Evolutionary conservation across 768 basidiomycete genomes (phyloP), one percentile per base, ranked within the genome.

Genomic region (Collybiopsis confluens): DNA sequence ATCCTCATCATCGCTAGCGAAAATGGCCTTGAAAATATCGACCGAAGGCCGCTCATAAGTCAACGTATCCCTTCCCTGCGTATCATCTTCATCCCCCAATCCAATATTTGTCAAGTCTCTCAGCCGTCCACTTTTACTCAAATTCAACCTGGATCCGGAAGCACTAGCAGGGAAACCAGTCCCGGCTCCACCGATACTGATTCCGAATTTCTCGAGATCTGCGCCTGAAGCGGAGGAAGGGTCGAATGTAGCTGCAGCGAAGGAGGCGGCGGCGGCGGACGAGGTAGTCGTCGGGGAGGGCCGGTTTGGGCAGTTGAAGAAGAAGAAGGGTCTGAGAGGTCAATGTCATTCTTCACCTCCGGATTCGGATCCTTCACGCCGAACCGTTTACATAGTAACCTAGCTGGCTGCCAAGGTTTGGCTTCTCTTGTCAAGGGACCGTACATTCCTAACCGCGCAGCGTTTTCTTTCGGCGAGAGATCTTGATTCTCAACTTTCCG

Each of bases 21-120:
- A 99, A 56, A 99, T 98, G 2, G 96, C 94, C 66, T 96, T 97
- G 77, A 98, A 99, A 41, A 98, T 83, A 63, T 93, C 89, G 79
- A 93, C 90, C 5, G 85, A 73, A 2, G 97, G 96, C 36, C 89
- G 80, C 61, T 90, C 76, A 66, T 98, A 95, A 0, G 90, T 94
- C 58, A 98, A 73, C 5, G 85, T 93, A 62, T 95, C 93, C 35
- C 79, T 70, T 0, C 93, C 95, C 65, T 97, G 95, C 26, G 78
- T 80, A 38, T 94, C 92, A 63, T 98, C 94, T 47, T 97, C 94
- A 24, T 48, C 47, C 21, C 93, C 96, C 41, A 97, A 69, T 0
- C 95, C 95, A 45, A 98, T 78, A 63, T 93, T 94, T 4, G 80
- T 77, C 45, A 96, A 64, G 60, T 89, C 83, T n/a, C 80, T 74